A percentile compares a stretch with the other conserved stretches of the same genome.
phyloP scores from a whole-genome alignment of 495 filamentous ascomycete species.

The Aspergillus homomorphus region DNA sequence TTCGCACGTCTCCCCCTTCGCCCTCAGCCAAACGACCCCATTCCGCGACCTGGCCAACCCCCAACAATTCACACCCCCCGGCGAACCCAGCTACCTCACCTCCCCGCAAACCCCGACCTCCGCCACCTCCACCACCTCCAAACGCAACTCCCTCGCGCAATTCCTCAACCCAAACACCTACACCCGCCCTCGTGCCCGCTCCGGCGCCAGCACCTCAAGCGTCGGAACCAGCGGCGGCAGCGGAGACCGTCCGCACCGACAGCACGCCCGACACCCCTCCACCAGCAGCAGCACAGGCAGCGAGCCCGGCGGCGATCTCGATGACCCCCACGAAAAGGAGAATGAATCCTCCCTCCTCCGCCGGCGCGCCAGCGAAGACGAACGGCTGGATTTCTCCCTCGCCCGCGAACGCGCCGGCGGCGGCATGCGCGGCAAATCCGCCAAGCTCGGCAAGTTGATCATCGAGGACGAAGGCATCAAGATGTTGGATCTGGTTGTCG shows the following conservation, averaged over 20 bases:
- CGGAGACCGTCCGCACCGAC: conserved; percentile 3
- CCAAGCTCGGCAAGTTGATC: conserved; percentile 90
- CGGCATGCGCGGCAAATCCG: conserved; percentile 76
- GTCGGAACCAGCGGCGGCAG: not conserved
- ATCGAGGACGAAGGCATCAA: conserved; percentile 88
- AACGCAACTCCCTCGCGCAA: conserved; percentile 33
- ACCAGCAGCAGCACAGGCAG: conserved; percentile 34
- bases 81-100: conserved; percentile 4
- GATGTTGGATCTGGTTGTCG: conserved; percentile 91
- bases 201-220: conserved; percentile 21
- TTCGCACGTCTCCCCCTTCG: conserved; percentile 26
- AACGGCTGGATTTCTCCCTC: conserved; percentile 65
- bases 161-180: conserved; percentile 36
- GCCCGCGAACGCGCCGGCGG: conserved; percentile 78
- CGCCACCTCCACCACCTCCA: conserved; percentile 18
- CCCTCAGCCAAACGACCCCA: conserved; percentile 24
- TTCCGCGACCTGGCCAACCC: conserved; percentile 11
- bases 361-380: conserved; percentile 24
- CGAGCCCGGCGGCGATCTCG: conserved; percentile 17
- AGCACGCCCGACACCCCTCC: conserved; percentile 18
- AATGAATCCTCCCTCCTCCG: conserved; percentile 10
- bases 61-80: conserved; percentile 6
- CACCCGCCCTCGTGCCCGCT: conserved; percentile 29
- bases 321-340: conserved; percentile 1
- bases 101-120: conserved; percentile 9